Base-by-base conservation (phyloP, 2,329 filamentous ascomycete genomes). In the Venturiaceae sp. region DNA sequence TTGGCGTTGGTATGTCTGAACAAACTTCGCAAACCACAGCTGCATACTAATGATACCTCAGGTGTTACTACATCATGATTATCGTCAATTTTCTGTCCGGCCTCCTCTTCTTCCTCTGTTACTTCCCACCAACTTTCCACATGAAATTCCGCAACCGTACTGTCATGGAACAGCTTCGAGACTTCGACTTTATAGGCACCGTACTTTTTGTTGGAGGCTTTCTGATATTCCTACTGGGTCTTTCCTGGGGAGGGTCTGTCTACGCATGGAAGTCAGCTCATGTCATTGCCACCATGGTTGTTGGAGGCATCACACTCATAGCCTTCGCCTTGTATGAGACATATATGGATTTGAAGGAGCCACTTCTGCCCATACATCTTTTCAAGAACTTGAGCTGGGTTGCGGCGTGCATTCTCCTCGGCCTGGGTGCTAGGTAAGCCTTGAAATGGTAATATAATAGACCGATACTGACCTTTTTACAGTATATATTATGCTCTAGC, bases 61-160 rank as follows among this genome's bases (percentile, higher is more conserved):
- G n/a, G 75, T 72, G 68, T 58, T 82, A 77, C 64, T 80, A 76
- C 62, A 63, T 80, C 3, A 73, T 72, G 57, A 74, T 76, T 62
- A 75, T 77, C 54, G 66, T 75, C 58, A 71, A 68, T 36, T 69
- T 67, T 16, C 59, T 76, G 23, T 68, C 73, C 9, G 62, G 75
- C 2, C 63, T 69, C 2, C 68, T 78, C 7, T 78, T 72, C 58
- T 66, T 67, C 36, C 69, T 76, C 61, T 74, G 76, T 58, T 80
- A 80, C 65, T 72, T 74, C 62, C 78, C 76, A 26, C 77, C 78
- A 0, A 72, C 8, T 32, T 60, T 62, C 58, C 9, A 70, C 6
- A 64, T 66, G 61, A 78, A 72, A 64, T 64, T 69, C 23, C 72
- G 74, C 65, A 61, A 61, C 34, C 73, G 71, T 63, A 68, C 69